A percentile compares a stretch with the other conserved stretches of the same genome.
These are phyloP conservation scores for Cylindrodendrum hubeiense DNA, from an alignment of 2,329 filamentous ascomycete species.

Conservation along the genomic window DNA sequence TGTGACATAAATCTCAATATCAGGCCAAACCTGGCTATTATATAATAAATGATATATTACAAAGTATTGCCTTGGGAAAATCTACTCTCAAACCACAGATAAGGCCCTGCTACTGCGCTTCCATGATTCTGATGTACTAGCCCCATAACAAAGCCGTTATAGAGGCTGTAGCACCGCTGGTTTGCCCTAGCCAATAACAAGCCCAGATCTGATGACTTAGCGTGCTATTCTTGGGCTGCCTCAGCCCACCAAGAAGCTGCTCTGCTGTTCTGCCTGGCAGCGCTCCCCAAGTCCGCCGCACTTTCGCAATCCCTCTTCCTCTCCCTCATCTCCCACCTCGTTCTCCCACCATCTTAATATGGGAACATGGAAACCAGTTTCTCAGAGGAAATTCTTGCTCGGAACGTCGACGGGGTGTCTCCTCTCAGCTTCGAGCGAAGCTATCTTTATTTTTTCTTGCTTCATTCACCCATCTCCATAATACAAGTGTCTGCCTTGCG, in stretches of 20 bases:
- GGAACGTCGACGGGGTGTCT: background rate
- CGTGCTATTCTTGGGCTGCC: slow-evolving; percentile 21
- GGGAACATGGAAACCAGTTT: background rate
- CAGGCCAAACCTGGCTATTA: too few relatives aligned
- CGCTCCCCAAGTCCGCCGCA: slow-evolving; percentile 8
- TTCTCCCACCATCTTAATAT: background rate
- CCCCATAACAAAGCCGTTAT: background rate
- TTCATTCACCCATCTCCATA: background rate
- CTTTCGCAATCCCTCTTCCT: slow-evolving; percentile 5
- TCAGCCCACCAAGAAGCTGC: slow-evolving; percentile 15
- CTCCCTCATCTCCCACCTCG: slow-evolving; percentile 12
- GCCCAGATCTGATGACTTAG: slow-evolving; percentile 7
- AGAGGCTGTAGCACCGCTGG: background rate
- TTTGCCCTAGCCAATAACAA: background rate
- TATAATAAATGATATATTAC: too few relatives aligned
- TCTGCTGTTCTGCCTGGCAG: slow-evolving; percentile 20
- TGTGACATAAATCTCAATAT: too few relatives aligned
- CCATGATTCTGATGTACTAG: background rate
- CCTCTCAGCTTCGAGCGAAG: slow-evolving; percentile 1
- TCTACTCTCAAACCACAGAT: too few relatives aligned
- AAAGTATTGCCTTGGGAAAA: too few relatives aligned
- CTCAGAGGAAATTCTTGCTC: background rate
- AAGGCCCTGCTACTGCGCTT: background rate
- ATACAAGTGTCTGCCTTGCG: background rate
- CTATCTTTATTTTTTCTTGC: background rate